Evolutionary conservation across 1,284 basidiomycete genomes (phyloP).

Genomic region (Apiotrichum akiyoshidainum): DNA sequence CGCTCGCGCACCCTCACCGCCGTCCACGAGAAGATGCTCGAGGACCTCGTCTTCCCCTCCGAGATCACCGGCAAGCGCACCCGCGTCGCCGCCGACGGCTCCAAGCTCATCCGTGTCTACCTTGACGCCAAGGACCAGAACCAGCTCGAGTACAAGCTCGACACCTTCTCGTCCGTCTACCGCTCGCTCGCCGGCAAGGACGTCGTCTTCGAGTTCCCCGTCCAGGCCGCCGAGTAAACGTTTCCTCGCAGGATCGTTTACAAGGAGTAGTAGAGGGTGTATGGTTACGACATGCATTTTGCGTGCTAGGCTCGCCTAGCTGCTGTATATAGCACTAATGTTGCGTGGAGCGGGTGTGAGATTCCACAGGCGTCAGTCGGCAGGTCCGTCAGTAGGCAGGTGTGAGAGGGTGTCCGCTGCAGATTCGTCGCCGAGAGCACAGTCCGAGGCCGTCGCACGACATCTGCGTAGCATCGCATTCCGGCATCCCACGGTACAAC

Average conservation of each 20-base stretch:
- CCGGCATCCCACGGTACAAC: too few relatives aligned
- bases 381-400: too few relatives aligned
- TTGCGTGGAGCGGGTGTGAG: background rate
- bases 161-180: slow-evolving; percentile 53
- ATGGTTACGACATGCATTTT: slow-evolving; percentile 39
- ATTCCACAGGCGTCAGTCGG: too few relatives aligned
- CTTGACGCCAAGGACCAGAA: slow-evolving; percentile 98
- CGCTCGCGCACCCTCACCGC: slow-evolving; percentile 94
- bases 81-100: slow-evolving; percentile 82
- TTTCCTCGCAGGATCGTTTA: background rate
- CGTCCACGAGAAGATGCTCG: slow-evolving; percentile 97
- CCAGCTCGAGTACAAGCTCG: slow-evolving; percentile 94
- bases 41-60: slow-evolving; percentile 98
- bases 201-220: slow-evolving; percentile 51
- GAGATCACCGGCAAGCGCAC: slow-evolving; percentile 99
- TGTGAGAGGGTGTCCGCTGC: too few relatives aligned
- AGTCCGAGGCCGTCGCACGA: too few relatives aligned
- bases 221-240: slow-evolving; percentile 43
- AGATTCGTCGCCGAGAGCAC: too few relatives aligned
- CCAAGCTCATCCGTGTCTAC: slow-evolving; percentile 94
- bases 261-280: slow-evolving; percentile 5
- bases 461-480: too few relatives aligned
- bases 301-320: slow-evolving; percentile 11
- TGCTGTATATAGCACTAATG: slow-evolving; percentile 16
- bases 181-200: slow-evolving; percentile 51